Base-by-base conservation (phyloP, 495 filamentous ascomycete species). In the Penicillium pancosmium region DNA sequence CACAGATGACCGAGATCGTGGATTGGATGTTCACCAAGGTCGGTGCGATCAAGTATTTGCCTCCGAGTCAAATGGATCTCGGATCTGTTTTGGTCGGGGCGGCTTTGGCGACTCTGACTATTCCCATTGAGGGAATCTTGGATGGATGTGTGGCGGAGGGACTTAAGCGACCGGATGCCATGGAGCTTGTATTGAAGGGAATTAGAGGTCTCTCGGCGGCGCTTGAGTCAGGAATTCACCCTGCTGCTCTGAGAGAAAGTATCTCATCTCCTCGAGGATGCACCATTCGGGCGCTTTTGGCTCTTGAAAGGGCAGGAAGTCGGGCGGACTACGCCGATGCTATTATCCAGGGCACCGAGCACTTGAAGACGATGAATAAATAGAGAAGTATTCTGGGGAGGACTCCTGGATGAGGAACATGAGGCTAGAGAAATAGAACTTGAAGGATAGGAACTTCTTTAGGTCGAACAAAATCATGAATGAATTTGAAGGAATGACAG, bases 101-200 rank as follows among this genome's bases (percentile, higher is more conserved):
- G 19, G 58, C 70, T 19, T 58, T 73, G 55, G 76, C 69, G 35
- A 57, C 72, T 13, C 44, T 75, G 60, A 66, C 72, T 12, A 57
- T 75, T 15, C 60, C 76, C 3, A 58, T 76, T 48, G 73, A 77
- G 31, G 76, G 76, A 4, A 62, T 77, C 18, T 33, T 76, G 40
- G 73, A 78, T 62, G 76, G 75, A 4, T 71, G 67, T 61, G 73
- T 78, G 36, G 70, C 64, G 0, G 71, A 73, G 63, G 76, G 76
- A 0, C 25, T 77, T 1, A 67, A 69, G 40, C 56, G 73, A 33
- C 50, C 59, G 0, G 73, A 77, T 59, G 74, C 76, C 1, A 55
- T 74, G 64, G 64, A 73, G 56, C 59, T 78, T 54, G 57, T 67
- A 15, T 56, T 71, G 19, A 67, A 73, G 56, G 66, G 68, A 4